Percentiles rank a stretch among this genome's conserved stretches.
Evolutionary conservation across 179 eudicot species (phyloP).

Genomic region (Patellifolia procumbens): DNA sequence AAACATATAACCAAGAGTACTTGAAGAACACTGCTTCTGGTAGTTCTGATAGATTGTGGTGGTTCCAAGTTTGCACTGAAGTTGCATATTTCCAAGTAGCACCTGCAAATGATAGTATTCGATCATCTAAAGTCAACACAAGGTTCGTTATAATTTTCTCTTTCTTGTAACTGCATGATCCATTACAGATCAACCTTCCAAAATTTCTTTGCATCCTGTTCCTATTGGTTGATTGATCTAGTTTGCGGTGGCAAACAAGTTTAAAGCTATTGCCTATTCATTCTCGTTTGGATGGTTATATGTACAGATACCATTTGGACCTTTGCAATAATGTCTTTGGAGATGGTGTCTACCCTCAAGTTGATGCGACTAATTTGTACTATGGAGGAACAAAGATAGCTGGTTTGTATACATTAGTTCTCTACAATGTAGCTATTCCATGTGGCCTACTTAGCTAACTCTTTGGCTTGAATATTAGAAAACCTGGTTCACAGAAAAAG

Average conservation of each 20-base stretch:
- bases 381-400: constrained; percentile 93
- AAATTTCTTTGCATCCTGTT: not conserved
- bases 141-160: constrained; percentile 47
- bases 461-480: no score
- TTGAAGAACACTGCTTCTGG: constrained; percentile 55
- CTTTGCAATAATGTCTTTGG: constrained; percentile 98
- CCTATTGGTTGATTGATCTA: not conserved
- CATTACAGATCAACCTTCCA: not conserved
- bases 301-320: constrained; percentile 92
- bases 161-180: constrained; percentile 9
- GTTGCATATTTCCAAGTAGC: constrained; percentile 99
- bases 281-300: constrained; percentile 12
- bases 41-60: constrained; percentile 78
- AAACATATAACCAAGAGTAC: constrained; percentile 66
- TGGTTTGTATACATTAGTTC: constrained; percentile 43
- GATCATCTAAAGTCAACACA: constrained; percentile 80
- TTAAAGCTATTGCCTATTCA: constrained; percentile 7
- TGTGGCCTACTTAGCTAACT: not conserved
- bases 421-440: not conserved
- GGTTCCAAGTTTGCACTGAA: constrained; percentile 99
- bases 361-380: constrained; percentile 78
- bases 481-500: no score
- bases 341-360: constrained; percentile 74
- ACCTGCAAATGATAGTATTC: constrained; percentile 84
- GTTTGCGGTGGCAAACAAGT: not conserved